A percentile compares a stretch with the other conserved stretches of the same genome.
Evolutionary conservation across 73 alveolate species (phyloP).

Genomic region (Paramecium biaurelia): DNA sequence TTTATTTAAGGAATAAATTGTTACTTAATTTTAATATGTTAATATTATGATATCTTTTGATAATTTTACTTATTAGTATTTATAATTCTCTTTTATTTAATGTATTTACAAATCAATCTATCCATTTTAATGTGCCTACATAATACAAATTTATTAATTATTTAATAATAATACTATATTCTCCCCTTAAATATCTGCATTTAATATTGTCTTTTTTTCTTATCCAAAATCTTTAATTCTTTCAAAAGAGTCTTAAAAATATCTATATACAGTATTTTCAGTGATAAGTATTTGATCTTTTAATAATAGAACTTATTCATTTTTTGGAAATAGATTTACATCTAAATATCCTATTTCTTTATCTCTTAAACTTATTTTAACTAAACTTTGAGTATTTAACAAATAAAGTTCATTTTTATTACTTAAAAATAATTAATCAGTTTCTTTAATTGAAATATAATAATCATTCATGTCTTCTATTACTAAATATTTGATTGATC

Average conservation of each 20-base stretch:
- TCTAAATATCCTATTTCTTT: neutral
- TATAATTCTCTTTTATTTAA: neutral
- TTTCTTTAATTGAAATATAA: neutral
- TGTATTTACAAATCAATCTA: neutral
- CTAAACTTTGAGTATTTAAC: neutral
- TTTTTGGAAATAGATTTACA: neutral
- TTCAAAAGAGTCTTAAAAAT: neutral
- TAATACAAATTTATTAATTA: neutral
- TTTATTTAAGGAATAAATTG: neutral
- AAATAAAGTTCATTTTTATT: neutral
- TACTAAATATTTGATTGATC: neutral
- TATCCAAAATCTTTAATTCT: neutral
- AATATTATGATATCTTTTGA: neutral
- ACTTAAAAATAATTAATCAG: neutral
- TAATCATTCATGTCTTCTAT: neutral
- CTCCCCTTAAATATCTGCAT: neutral
- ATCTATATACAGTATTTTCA: neutral
- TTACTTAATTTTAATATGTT: neutral
- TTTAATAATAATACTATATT: neutral
- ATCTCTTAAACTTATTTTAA: neutral
- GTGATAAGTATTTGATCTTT: neutral
- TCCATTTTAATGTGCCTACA: neutral
- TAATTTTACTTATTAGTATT: neutral
- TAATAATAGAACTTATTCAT: neutral
- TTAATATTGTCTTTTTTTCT: neutral